Base-by-base conservation (phyloP, 2,329 filamentous ascomycete species). In the Zymoseptoria brevis region DNA sequence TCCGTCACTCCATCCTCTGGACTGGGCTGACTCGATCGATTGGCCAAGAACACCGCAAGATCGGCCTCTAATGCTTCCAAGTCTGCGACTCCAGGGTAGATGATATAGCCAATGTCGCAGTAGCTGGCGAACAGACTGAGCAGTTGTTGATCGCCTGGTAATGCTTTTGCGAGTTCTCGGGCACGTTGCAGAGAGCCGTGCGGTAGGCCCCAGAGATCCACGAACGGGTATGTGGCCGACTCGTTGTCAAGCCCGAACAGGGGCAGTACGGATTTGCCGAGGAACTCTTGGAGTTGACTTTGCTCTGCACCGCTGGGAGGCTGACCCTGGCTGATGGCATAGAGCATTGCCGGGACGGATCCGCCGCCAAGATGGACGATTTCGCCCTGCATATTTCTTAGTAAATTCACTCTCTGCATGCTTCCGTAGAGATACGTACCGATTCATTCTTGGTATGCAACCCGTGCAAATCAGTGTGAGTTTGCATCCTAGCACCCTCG, bases 161-260 rank as follows among this genome's bases (percentile, higher is more conserved):
- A 72, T 1, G 82, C 81, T 64, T 81, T 82, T 41, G 81, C 82
- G 1, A 86, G 76, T 56, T 84, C 82, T 59, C 76, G 79, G 4
- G 83, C 77, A 66, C 83, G 80, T 61, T 81, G 77, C 5, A 81
- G 75, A 1, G 81, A 83, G 54, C 80, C 82, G 58, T 85, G 82
- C 1, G 81, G 82, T 5, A 83, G 63, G 1, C 78, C 84, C 83
- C 83, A 86, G 2, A 86, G 72, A 66, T 86, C 83, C 26, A 86
- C 82, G 65, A 86, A 86, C 6, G 83, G 83, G 67, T 86, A 86
- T 8, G 83, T 86, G 3, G 82, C 82, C 45, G 80, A 83, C 66
- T 86, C 83, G 64, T 86, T 86, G 67, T 86, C 83, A 35, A 86
- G 75, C 2, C 83, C 83, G 58, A 86, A 78, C 57, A 86, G 81